Conservation (phyloP, 2,329 filamentous ascomycete genomes). For the Monascus ruber region DNA sequence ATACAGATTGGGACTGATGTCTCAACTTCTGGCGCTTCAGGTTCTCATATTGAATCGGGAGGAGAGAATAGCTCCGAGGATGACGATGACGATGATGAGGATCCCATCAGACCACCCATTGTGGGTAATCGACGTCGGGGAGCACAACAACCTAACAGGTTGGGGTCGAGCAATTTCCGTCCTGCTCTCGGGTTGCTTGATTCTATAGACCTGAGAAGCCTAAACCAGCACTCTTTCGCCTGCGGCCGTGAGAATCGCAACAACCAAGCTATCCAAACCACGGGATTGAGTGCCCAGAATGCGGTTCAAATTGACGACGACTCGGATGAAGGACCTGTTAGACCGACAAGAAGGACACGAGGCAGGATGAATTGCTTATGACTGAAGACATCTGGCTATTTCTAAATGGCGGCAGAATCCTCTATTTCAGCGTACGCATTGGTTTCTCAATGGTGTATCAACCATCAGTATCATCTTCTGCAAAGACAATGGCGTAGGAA, state of each 20-base stretch:
- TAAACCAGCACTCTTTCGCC: not conserved
- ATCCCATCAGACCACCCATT: not conserved
- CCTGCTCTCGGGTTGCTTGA: too few relatives aligned
- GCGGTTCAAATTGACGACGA: slow-evolving; percentile 18
- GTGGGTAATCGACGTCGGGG: too few relatives aligned
- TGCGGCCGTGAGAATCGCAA: not conserved
- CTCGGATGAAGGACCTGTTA: slow-evolving; percentile 18
- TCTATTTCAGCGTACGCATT: not conserved
- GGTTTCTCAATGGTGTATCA: not conserved
- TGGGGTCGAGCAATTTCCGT: too few relatives aligned
- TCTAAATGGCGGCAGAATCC: not conserved
- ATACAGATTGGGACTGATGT: slow-evolving; percentile 9
- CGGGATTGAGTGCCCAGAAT: slow-evolving; percentile 11
- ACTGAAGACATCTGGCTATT: not conserved
- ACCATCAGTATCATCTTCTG: too few relatives aligned
- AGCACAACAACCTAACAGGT: too few relatives aligned
- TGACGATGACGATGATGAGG: slow-evolving; percentile 8
- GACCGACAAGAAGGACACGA: slow-evolving; percentile 11
- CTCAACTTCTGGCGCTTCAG: slow-evolving; percentile 4
- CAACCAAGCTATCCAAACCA: not conserved
- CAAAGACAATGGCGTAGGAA: too few relatives aligned
- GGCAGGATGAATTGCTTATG: slow-evolving; percentile 5
- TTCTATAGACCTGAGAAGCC: not conserved
- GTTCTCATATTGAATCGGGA: slow-evolving; percentile 2
- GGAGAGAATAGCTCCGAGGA: slow-evolving; percentile 6